These are phyloP conservation scores for Xylariales sp. DNA, from an alignment of 2,329 filamentous ascomycete genomes.

Conservation along the genomic window DNA sequence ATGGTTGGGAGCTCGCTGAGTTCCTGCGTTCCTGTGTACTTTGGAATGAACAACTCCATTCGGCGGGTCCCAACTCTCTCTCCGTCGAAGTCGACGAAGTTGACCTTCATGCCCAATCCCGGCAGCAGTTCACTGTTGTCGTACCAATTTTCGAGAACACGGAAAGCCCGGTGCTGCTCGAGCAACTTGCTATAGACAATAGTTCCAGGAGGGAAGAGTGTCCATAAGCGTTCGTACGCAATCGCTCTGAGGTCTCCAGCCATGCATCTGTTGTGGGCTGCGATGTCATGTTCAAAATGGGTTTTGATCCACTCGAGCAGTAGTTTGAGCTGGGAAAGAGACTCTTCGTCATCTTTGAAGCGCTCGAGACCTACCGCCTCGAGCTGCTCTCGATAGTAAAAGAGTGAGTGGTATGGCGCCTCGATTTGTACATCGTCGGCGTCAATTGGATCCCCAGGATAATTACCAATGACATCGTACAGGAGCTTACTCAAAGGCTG, in stretches of 20 bases:
- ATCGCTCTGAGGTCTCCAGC: constrained; percentile 20
- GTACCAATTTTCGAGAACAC: constrained; percentile 23
- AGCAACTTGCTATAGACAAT: constrained; percentile 22
- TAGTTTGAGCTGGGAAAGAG: constrained; percentile 20
- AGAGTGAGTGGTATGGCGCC: constrained; percentile 22
- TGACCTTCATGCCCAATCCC: constrained; percentile 18
- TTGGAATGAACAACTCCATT: constrained; percentile 19
- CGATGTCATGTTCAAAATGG: constrained; percentile 27
- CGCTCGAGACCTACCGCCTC: constrained; percentile 20
- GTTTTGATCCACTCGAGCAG: constrained; percentile 26
- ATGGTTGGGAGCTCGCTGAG: constrained; percentile 24
- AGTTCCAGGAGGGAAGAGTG: constrained; percentile 21
- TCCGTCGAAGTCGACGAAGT: constrained; percentile 32
- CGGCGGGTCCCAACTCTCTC: constrained; percentile 24
- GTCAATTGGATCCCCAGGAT: constrained; percentile 15
- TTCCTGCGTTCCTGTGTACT: constrained; percentile 22
- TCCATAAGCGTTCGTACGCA: constrained; percentile 25
- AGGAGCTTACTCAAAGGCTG: constrained; percentile 23
- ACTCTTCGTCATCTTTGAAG: constrained; percentile 23
- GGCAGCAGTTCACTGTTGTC: constrained; percentile 15
- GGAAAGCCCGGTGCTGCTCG: constrained; percentile 25
- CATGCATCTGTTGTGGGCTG: constrained; percentile 21
- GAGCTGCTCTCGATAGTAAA: constrained; percentile 21
- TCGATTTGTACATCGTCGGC: constrained; percentile 19
- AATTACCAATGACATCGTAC: constrained; percentile 24